Evolutionary conservation across 2,329 filamentous ascomycete genomes (phyloP), one percentile per base, ranked within the genome.

Genomic region (Amylocarpus encephaloides): DNA sequence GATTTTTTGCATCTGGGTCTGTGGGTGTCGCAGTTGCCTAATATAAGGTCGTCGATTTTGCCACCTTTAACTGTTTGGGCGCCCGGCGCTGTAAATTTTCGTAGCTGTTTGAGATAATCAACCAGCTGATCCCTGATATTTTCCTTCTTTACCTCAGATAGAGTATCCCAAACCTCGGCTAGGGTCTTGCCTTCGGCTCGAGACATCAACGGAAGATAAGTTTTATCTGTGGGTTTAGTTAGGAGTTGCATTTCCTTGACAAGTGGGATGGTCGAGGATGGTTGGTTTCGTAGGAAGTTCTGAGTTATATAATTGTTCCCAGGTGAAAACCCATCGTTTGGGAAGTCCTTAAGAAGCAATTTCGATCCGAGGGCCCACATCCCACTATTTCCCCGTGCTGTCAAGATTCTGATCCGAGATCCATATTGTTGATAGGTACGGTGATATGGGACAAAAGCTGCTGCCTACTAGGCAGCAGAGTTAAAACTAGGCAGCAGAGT

Each of bases 281-380:
- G 43, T 19, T 53, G 48, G 34, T 48, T 47, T 5, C 50, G 48
- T 29, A 57, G 48, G 46, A 54, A 57, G 6, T 55, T 35, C 13
- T 57, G 48, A 29, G 49, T 53, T 3, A 55, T 51, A 19, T 49
- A 55, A 40, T 57, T 52, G 13, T 49, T 55, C 4, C 52, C 50
- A 11, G 49, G 48, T 16, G 48, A 38, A 41, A 9, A 34, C 9
- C 13, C 7, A 43, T 56, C 43, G 30, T 56, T 56, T 36, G 42
- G 46, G 18, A 51, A n/a, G 18, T 56, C 54, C 12, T 47, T 46
- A 19, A 56, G 45, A 10, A 56, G 19, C 46, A 40, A 54, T 40
- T 35, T 13, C 6, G 51, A 52, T 49, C 54, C 52, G 26, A 53
- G 15, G 26, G 43, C 46, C 54, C 52, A 56, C 22, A 54, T 30